A percentile compares a stretch with the other conserved stretches of the same genome.
These are phyloP conservation scores for Micractinium conductrix DNA, from an alignment of 139 green algal genomes.

Conservation along the genomic window DNA sequence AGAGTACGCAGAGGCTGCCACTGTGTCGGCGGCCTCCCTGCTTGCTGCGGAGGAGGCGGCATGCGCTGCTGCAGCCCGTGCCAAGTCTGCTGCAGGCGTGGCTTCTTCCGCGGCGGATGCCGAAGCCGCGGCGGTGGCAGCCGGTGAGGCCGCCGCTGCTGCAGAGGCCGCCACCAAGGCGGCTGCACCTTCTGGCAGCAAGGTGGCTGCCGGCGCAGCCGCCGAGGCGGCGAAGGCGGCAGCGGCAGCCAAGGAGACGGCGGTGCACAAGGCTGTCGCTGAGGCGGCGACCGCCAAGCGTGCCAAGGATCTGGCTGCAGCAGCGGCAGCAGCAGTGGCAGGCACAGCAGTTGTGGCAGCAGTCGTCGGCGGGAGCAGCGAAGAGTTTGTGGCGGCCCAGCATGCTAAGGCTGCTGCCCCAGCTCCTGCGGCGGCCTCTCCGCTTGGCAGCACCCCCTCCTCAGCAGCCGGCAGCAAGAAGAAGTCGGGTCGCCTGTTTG, in stretches of 20 bases:
- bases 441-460: not conserved
- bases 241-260: not conserved
- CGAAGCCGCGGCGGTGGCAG: not conserved
- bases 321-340: not conserved
- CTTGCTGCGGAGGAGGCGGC: not conserved
- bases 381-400: not conserved
- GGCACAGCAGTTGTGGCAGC: not conserved
- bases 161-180: not conserved
- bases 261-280: not conserved
- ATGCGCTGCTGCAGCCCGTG: not conserved
- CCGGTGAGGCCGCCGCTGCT: not conserved
- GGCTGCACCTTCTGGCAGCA: not conserved
- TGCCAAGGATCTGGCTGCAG: not conserved
- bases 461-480: not conserved
- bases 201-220: not conserved
- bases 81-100: not conserved
- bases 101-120: not conserved
- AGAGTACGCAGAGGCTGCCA: not conserved
- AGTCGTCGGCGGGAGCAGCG: too few relatives aligned
- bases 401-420: not conserved
- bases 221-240: not conserved
- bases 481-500: constrained; percentile 8
- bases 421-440: not conserved
- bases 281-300: not conserved
- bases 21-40: not conserved